phyloP scores from a whole-genome alignment of 345 rosid genomes.

The Bretschneidera sinensis region DNA sequence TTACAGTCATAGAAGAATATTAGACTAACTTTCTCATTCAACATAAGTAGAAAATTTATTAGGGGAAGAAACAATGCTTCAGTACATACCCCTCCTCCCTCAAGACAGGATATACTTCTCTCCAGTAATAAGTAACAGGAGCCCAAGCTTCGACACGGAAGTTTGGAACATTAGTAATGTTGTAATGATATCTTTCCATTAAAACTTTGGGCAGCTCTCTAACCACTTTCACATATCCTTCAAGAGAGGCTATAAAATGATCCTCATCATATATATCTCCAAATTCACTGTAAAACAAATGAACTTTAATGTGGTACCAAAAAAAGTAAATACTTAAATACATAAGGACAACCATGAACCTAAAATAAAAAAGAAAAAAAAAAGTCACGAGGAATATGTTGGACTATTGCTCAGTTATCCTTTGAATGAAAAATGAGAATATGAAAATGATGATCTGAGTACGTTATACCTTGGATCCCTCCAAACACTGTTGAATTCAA shows the following conservation, averaged over 20 bases:
- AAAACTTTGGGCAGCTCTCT: constrained; percentile 63
- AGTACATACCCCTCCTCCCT: constrained; percentile 62
- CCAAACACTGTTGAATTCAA: constrained; percentile 81
- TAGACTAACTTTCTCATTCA: not conserved
- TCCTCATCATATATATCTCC: constrained; percentile 81
- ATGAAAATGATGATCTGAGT: not conserved
- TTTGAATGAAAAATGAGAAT: constrained; percentile 3
- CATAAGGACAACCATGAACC: too few species aligned
- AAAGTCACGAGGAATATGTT: too few species aligned
- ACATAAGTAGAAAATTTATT: too few species aligned
- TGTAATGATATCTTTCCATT: constrained; percentile 53
- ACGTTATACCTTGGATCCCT: constrained; percentile 71
- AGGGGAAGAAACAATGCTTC: constrained; percentile 9
- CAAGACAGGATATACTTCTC: constrained; percentile 64
- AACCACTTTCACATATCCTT: constrained; percentile 66
- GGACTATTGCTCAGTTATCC: not conserved
- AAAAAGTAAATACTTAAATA: too few species aligned
- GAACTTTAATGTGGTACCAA: constrained; percentile 10
- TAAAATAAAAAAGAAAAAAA: too few species aligned
- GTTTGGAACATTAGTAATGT: constrained; percentile 54
- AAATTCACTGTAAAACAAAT: constrained; percentile 54
- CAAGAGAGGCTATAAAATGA: constrained; percentile 65
- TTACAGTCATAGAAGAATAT: too few species aligned
- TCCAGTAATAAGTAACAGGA: constrained; percentile 49
- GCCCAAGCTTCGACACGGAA: constrained; percentile 86